Evolutionary conservation across 192 early-diverging fungal genomes (phyloP).

Genomic region (Chytriomyces sp.): DNA sequence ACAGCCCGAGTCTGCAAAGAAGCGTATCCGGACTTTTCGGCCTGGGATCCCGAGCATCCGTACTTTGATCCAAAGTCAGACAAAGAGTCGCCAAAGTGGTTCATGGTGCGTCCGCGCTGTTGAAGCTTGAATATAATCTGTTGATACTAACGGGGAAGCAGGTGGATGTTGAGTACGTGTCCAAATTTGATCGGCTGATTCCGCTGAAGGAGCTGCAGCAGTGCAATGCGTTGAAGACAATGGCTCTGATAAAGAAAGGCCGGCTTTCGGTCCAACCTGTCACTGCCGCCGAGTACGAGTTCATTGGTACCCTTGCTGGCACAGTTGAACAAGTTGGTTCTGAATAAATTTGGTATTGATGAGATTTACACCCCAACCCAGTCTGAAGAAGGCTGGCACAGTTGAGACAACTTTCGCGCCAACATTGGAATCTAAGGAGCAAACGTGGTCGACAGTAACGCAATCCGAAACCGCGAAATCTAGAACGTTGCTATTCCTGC

Average conservation of each 20-base stretch:
- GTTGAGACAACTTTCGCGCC: no score
- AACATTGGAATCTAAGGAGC: no score
- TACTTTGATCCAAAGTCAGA: constrained; percentile 82
- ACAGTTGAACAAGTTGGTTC: no score
- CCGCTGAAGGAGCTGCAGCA: constrained; percentile 72
- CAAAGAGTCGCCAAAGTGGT: constrained; percentile 75
- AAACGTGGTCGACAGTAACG: no score
- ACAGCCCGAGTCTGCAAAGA: constrained; percentile 63
- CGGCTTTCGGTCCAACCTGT: constrained; percentile 82
- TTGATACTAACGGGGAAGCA: background rate
- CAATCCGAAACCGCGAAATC: no score
- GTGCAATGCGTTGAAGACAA: constrained; percentile 56
- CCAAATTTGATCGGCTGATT: constrained; percentile 65
- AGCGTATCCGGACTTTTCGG: constrained; percentile 76
- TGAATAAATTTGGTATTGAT: no score
- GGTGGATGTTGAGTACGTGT: constrained; percentile 72
- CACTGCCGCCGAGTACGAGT: constrained; percentile 62
- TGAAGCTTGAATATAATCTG: background rate
- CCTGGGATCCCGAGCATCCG: constrained; percentile 72
- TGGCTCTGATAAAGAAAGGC: constrained; percentile 73
- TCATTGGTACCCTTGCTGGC: constrained; percentile 57
- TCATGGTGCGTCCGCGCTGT: constrained; percentile 60
- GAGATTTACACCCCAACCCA: no score
- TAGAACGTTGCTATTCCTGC: no score
- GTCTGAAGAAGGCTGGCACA: no score